Evolutionary conservation across 352 stramenopile species (phyloP).

Genomic region (Phytopythium chamaehyphon): DNA sequence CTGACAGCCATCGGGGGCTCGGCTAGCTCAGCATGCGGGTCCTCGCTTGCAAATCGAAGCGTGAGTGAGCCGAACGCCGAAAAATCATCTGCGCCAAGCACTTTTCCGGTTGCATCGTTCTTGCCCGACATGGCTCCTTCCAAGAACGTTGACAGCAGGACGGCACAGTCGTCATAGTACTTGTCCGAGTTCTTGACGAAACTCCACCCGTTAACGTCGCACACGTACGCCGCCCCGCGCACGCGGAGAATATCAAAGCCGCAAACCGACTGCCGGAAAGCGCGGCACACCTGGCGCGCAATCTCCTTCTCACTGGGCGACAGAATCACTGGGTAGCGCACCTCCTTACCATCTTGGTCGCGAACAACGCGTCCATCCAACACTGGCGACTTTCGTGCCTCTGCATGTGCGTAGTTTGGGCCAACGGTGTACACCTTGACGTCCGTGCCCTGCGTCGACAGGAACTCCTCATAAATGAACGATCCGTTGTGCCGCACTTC

Average conservation of each 20-base stretch:
- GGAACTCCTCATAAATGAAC: slow-evolving; percentile 98
- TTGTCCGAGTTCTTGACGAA: slow-evolving; percentile 99
- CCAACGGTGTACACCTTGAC: slow-evolving; percentile 99
- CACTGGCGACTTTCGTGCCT: slow-evolving; percentile 99
- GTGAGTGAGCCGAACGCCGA: slow-evolving; percentile 55
- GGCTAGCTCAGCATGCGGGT: slow-evolving; percentile 46
- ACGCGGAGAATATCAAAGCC: slow-evolving; percentile 99
- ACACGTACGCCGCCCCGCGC: slow-evolving; percentile 93
- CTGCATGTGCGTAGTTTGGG: slow-evolving; percentile 98
- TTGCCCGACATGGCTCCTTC: slow-evolving; percentile 45
- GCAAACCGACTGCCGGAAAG: slow-evolving; percentile 93
- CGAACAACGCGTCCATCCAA: slow-evolving; percentile 97
- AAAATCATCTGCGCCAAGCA: slow-evolving; percentile 45
- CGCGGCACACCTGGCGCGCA: slow-evolving; percentile 83
- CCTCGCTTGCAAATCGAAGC: slow-evolving; percentile 54
- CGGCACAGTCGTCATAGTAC: slow-evolving; percentile 98
- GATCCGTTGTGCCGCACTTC: slow-evolving; percentile 90
- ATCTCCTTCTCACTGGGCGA: slow-evolving; percentile 98
- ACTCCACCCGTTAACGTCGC: slow-evolving; percentile 99
- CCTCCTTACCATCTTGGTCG: slow-evolving; percentile 97
- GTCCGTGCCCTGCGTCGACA: slow-evolving; percentile 99
- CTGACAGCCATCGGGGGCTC: slow-evolving; percentile 40
- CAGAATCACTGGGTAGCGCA: slow-evolving; percentile 99
- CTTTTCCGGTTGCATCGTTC: slow-evolving; percentile 24
- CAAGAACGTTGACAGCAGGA: slow-evolving; percentile 88